Percentiles rank a stretch among this genome's conserved stretches.
phyloP scores from a whole-genome alignment of 2,329 filamentous ascomycete species.

The Parasarocladium wereldwijsianum region DNA sequence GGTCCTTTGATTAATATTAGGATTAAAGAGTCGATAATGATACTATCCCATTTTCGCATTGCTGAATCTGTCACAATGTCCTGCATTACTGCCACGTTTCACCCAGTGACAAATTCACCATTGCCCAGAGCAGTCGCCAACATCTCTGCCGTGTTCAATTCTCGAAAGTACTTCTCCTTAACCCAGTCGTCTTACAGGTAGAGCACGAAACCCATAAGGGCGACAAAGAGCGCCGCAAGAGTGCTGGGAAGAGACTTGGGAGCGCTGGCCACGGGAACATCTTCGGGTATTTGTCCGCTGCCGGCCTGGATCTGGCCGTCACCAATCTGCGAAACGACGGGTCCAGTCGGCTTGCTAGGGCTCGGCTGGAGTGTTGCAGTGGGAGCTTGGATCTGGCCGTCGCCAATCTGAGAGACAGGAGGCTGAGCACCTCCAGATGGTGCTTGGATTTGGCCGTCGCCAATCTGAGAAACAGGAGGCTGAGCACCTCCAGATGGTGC shows the following conservation, averaged over 20 bases:
- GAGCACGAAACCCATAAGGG: constrained; percentile 8
- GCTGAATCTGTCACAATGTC: too few species aligned
- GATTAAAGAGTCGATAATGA: too few species aligned
- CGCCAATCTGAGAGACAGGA: constrained; percentile 17
- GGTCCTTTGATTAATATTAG: too few species aligned
- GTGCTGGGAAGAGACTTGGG: constrained; percentile 7
- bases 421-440: constrained; percentile 3
- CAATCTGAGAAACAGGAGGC: constrained; percentile 4
- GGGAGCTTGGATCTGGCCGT: constrained; percentile 17
- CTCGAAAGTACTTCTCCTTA: neutral
- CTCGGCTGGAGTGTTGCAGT: constrained; percentile 11
- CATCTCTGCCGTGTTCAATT: too few species aligned
- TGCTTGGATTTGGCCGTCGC: constrained; percentile 6
- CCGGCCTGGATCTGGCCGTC: constrained; percentile 6
- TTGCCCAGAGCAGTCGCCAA: too few species aligned
- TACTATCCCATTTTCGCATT: too few species aligned
- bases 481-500: constrained; percentile 6
- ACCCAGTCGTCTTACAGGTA: constrained; percentile 10
- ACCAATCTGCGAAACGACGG: constrained; percentile 2
- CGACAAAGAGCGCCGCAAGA: constrained; percentile 6
- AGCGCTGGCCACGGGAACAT: constrained; percentile 4
- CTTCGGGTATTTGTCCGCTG: constrained; percentile 5
- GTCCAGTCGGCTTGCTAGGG: neutral
- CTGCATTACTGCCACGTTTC: neutral
- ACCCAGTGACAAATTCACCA: too few species aligned